Conservation (phyloP, 2,329 filamentous ascomycete species). For the Ilyonectria mors-panacis region DNA sequence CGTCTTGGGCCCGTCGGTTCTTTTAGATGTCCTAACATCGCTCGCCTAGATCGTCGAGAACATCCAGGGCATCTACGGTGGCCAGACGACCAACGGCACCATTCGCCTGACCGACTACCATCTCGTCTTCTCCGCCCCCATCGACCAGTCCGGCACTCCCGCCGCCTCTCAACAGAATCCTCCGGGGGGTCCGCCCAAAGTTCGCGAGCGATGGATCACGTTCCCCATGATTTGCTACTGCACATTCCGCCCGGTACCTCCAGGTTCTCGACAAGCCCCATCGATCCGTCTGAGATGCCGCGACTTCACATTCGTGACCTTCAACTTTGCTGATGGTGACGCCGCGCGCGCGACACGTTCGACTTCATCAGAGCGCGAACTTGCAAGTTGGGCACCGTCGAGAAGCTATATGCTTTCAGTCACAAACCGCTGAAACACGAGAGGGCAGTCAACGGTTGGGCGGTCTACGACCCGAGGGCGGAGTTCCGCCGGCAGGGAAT, state of each 20-base stretch:
- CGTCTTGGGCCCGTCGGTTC: constrained; percentile 6
- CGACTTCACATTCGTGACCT: constrained; percentile 94
- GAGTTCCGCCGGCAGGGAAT: constrained; percentile 93
- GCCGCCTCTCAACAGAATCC: constrained; percentile 32
- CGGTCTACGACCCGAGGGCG: constrained; percentile 85
- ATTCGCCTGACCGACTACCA: constrained; percentile 76
- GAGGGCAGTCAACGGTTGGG: constrained; percentile 83
- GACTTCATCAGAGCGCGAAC: constrained; percentile 87
- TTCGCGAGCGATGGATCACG: constrained; percentile 88
- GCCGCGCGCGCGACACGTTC: constrained; percentile 86
- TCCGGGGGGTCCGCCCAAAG: constrained; percentile 49
- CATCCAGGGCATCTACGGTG: constrained; percentile 73
- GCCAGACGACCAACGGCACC: constrained; percentile 69
- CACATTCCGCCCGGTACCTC: constrained; percentile 80
- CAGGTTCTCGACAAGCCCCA: constrained; percentile 78
- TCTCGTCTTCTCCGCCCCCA: constrained; percentile 66
- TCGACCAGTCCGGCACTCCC: constrained; percentile 48
- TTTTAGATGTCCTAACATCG: constrained; percentile 36
- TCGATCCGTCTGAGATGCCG: constrained; percentile 90
- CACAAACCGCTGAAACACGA: constrained; percentile 84
- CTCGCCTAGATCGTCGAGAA: constrained; percentile 64
- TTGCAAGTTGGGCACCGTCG: constrained; percentile 85
- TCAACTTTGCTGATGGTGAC: constrained; percentile 84
- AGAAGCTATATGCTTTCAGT: constrained; percentile 91
- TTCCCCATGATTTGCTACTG: constrained; percentile 93